Percentiles rank a stretch among this genome's conserved stretches.
Evolutionary conservation across 2,329 filamentous ascomycete genomes (phyloP).

Genomic region (Diaporthe sp.): DNA sequence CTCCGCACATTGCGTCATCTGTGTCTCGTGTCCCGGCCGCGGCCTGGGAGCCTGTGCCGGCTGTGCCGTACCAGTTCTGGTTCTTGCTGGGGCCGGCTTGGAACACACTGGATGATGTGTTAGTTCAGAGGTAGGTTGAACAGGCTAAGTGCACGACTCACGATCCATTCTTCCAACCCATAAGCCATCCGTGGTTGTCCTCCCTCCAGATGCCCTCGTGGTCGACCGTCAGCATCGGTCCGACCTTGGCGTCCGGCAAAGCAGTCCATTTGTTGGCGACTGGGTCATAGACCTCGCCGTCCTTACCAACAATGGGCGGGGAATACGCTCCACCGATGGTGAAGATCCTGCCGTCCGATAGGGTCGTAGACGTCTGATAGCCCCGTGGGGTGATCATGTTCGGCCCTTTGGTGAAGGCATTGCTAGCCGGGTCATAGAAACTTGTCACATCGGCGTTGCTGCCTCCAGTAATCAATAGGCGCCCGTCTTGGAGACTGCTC

Average conservation of each 20-base stretch:
- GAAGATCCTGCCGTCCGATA: slow-evolving; percentile 63
- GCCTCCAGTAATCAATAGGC: slow-evolving; percentile 62
- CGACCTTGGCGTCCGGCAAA: slow-evolving; percentile 53
- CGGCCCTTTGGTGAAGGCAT: slow-evolving; percentile 50
- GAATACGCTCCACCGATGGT: slow-evolving; percentile 66
- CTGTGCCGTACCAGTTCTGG: slow-evolving; percentile 67
- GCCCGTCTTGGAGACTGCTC: slow-evolving; percentile 56
- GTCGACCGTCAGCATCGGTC: slow-evolving; percentile 61
- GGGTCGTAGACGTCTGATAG: slow-evolving; percentile 60
- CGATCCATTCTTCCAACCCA: slow-evolving; percentile 59
- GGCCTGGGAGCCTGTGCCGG: slow-evolving; percentile 52
- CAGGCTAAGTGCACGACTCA: not conserved
- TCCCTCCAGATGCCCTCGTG: slow-evolving; percentile 55
- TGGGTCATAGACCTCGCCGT: slow-evolving; percentile 63
- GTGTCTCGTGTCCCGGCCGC: slow-evolving; percentile 59
- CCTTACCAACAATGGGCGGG: slow-evolving; percentile 58
- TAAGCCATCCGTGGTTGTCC: slow-evolving; percentile 69
- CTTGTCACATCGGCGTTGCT: slow-evolving; percentile 57
- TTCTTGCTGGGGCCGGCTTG: slow-evolving; percentile 62
- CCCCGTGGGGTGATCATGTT: slow-evolving; percentile 57
- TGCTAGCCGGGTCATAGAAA: slow-evolving; percentile 52
- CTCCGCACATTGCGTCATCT: slow-evolving; percentile 63
- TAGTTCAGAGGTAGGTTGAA: not conserved
- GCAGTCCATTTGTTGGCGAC: slow-evolving; percentile 55
- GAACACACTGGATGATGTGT: slow-evolving; percentile 51